Evolutionary conservation across 1,284 basidiomycete species (phyloP).

Genomic region (Xerocomus nothofagi): DNA sequence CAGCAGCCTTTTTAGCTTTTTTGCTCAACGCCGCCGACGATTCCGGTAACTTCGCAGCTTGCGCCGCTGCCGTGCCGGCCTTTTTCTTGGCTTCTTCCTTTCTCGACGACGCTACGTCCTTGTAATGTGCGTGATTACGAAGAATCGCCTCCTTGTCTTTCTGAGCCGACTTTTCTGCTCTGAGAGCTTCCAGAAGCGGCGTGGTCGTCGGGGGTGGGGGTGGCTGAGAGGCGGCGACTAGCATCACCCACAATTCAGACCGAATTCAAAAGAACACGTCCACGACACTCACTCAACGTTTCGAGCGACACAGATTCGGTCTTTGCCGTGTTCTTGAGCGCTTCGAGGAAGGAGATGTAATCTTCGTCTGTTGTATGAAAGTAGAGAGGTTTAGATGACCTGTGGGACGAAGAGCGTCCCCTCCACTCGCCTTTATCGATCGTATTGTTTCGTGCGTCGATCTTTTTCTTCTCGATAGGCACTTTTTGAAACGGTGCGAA

Average conservation of each 20-base stretch:
- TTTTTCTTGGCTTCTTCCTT: slow-evolving; percentile 60
- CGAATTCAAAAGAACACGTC: not conserved
- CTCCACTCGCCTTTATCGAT: slow-evolving; percentile 28
- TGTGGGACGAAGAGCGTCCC: too few relatives aligned
- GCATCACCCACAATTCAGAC: slow-evolving; percentile 3
- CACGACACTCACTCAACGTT: slow-evolving; percentile 51
- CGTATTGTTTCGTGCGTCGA: slow-evolving; percentile 39
- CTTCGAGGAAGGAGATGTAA: slow-evolving; percentile 78
- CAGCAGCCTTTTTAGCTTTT: slow-evolving; percentile 45
- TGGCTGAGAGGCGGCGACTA: slow-evolving; percentile 62
- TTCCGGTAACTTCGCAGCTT: slow-evolving; percentile 18
- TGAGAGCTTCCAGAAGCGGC: slow-evolving; percentile 85
- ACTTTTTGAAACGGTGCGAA: slow-evolving; percentile 92
- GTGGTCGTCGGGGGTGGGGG: slow-evolving; percentile 72
- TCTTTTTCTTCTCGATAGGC: slow-evolving; percentile 72
- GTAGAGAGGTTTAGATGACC: not conserved
- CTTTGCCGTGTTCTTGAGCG: slow-evolving; percentile 51
- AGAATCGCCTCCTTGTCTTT: slow-evolving; percentile 70
- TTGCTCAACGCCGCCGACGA: slow-evolving; percentile 30
- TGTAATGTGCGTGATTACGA: slow-evolving; percentile 69
- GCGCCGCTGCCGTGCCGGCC: slow-evolving; percentile 12
- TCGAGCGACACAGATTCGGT: slow-evolving; percentile 62
- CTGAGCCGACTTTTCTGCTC: slow-evolving; percentile 72
- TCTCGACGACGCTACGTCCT: slow-evolving; percentile 44
- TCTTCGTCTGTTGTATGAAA: slow-evolving; percentile 69